A percentile compares a stretch with the other conserved stretches of the same genome.
Conservation (phyloP, 768 basidiomycete genomes). For the Leccinum fibrillosum region DNA sequence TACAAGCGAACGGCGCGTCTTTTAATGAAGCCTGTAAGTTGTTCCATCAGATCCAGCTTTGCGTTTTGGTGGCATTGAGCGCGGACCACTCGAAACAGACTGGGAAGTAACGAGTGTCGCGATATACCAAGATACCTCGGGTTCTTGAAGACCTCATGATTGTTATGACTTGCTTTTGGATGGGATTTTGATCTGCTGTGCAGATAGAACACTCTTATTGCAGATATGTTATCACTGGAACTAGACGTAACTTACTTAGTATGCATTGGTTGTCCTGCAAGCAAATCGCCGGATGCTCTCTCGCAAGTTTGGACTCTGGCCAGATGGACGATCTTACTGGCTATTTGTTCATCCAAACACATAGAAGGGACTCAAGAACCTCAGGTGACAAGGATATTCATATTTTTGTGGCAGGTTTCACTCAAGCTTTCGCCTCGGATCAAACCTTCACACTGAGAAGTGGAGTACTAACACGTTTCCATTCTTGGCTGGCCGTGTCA, state of each 20-base stretch:
- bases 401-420: too few species aligned
- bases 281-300: too few species aligned
- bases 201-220: slow-evolving; percentile 8
- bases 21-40: slow-evolving; percentile 77
- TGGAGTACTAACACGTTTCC: too few species aligned
- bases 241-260: slow-evolving; percentile 16
- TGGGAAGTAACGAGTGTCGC: slow-evolving; percentile 80
- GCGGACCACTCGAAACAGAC: slow-evolving; percentile 39
- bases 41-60: not conserved
- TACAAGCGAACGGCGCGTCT: slow-evolving; percentile 65
- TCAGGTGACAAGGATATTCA: too few species aligned
- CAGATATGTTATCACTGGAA: slow-evolving; percentile 9
- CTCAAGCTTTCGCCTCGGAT: too few species aligned
- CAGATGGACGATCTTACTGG: too few species aligned
- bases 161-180: not conserved
- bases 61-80: not conserved
- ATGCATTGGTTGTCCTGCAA: too few species aligned
- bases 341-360: too few species aligned
- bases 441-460: too few species aligned
- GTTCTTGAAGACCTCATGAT: slow-evolving; percentile 5
- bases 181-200: slow-evolving; percentile 4
- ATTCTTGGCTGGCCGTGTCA: too few species aligned
- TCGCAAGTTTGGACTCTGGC: too few species aligned
- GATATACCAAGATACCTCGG: slow-evolving; percentile 55
- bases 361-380: too few species aligned